Evolutionary conservation across 2,329 filamentous ascomycete genomes (phyloP), one percentile per base, ranked within the genome.

Genomic region (Capronia epimyces): DNA sequence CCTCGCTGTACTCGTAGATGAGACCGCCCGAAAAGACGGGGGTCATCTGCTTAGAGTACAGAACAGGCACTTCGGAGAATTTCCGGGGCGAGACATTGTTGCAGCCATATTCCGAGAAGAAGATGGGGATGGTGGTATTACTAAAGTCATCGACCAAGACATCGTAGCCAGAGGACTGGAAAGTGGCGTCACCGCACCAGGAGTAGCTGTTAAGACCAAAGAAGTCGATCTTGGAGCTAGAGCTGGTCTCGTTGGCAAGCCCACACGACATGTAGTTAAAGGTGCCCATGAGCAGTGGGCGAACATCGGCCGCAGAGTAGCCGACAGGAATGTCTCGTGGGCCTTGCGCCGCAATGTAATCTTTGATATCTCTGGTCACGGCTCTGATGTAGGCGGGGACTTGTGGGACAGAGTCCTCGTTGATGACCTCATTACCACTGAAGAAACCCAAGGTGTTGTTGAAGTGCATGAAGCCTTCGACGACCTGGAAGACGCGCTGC

Each of bases 51-150:
- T 71, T 62, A 43, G 80, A 75, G 61, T 84, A 84, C 45, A 84
- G 69, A 10, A 79, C 73, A 43, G 71, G 69, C 2, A 84, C 80
- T 63, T 84, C 81, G 56, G 76, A 75, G 65, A 84, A 84, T 25
- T 71, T 64, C 61, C 81, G 79, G 25, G 78, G 78, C 41, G 63
- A 60, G 24, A 80, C 76, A 40, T 72, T 66, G 67, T 83, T 84
- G 73, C 81, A 84, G 55, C 81, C 81, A 57, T 82, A 84, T 62
- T 84, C 81, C 49, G 78, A 81, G 71, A 83, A 83, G 71, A 84
- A 83, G 59, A 84, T 75, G 5, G 81, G 81, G 42, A 83, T 70
- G 22, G 77, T 75, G 46, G 75, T 75, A 59, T 78, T 73, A 57
- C 70, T 61, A 68, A 84, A 84, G 65, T 78, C 75, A n/a, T 71